phyloP scores from a whole-genome alignment of 179 eudicot genomes.

The Dionaea muscipula region DNA sequence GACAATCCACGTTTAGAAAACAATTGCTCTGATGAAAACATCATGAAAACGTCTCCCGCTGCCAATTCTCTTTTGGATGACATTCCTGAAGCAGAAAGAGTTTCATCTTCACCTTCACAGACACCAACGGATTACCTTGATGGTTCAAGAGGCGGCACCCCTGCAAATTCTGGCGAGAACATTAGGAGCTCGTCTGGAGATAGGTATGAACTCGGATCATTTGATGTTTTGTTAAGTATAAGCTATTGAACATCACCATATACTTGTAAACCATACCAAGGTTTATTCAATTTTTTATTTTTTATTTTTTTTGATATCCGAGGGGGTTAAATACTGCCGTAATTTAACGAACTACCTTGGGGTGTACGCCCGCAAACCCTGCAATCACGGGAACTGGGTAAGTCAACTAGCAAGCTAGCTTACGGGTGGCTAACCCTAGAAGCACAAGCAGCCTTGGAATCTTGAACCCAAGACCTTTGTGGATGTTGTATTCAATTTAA shows the following conservation, averaged over 20 bases:
- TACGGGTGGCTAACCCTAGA: too few relatives aligned
- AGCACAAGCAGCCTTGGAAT: too few relatives aligned
- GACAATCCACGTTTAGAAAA: conserved; percentile 25
- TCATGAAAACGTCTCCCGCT: conserved; percentile 20
- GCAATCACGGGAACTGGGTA: too few relatives aligned
- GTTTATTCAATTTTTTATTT: too few relatives aligned
- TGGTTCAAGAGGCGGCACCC: conserved; percentile 28
- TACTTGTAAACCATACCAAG: too few relatives aligned
- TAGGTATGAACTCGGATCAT: conserved; percentile 27
- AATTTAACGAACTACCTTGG: too few relatives aligned
- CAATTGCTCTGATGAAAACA: conserved; percentile 22
- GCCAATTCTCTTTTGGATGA: conserved; percentile 18
- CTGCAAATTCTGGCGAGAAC: conserved; percentile 24
- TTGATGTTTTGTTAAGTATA: neutral
- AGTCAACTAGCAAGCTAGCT: too few relatives aligned
- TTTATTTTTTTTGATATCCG: neutral
- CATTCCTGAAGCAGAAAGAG: conserved; percentile 22
- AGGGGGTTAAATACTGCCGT: neutral
- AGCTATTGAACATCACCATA: neutral
- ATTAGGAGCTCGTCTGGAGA: conserved; percentile 23
- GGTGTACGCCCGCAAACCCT: too few relatives aligned
- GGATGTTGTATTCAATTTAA: neutral
- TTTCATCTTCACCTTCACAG: conserved; percentile 25
- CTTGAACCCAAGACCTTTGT: neutral
- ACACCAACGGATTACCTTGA: conserved; percentile 19